These are phyloP conservation scores for Flaveria bidentis DNA, from an alignment of 129 eudicot genomes.

Conservation along the genomic window DNA sequence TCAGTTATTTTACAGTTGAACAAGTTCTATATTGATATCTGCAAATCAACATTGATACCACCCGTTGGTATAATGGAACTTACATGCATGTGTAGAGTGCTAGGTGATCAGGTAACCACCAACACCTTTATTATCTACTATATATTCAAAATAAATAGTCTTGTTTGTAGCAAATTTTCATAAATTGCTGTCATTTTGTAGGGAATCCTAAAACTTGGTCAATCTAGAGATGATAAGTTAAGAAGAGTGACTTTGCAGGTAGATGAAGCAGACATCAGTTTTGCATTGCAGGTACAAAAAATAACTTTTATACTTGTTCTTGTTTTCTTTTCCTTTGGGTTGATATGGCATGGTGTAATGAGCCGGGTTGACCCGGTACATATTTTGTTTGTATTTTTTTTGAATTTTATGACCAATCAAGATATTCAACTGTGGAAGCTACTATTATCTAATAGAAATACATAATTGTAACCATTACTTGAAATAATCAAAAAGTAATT, in stretches of 20 bases:
- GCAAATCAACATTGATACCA: constrained; percentile 78
- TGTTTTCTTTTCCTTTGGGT: not conserved
- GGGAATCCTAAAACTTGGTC: constrained; percentile 86
- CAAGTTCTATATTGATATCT: constrained; percentile 69
- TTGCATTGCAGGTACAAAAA: constrained; percentile 81
- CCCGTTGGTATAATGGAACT: constrained; percentile 79
- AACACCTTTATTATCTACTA: not conserved
- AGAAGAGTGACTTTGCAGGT: constrained; percentile 71
- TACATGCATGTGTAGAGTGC: constrained; percentile 88
- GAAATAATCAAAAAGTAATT: too few species aligned
- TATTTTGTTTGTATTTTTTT: too few species aligned
- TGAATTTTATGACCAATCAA: not conserved
- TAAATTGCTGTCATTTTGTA: constrained; percentile 32
- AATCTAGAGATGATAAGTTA: constrained; percentile 76
- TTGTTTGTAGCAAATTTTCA: not conserved
- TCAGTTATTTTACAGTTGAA: constrained; percentile 56
- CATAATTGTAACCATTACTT: too few species aligned
- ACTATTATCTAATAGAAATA: too few species aligned
- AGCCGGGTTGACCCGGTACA: not conserved
- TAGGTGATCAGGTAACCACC: constrained; percentile 83
- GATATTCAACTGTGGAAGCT: not conserved
- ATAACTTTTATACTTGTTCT: not conserved
- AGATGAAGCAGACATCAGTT: constrained; percentile 81
- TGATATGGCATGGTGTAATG: not conserved
- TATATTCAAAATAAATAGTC: not conserved